Base-by-base conservation (phyloP, 306 rosid species). In the Sophora flavescens region DNA sequence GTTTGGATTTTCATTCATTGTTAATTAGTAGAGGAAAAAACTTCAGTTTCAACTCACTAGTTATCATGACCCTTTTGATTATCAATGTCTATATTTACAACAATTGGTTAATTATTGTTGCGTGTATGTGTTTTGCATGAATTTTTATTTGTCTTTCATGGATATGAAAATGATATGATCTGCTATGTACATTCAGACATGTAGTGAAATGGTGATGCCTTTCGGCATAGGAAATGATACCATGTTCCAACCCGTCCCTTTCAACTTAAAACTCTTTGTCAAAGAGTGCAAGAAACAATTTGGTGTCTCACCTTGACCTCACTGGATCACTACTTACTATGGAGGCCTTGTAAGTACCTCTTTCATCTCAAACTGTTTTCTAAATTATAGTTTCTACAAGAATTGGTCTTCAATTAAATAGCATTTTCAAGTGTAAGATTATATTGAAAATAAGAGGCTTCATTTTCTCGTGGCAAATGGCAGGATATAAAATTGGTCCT, bases 311-410 rank as follows among this genome's bases (percentile, higher is more conserved):
- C 89, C 95, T 77, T 85, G 91, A 0, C 91, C 91, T 9, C 83
- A 89, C 35, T 91, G 90, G 95, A 72, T 80, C 70, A 85, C 89
- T 35, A 81, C 84, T 50, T 88, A 89, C 52, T 89, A 83, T 64
- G 95, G 97, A 52, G 95, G 93, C 68, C 85, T 88, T 61, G 97
- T 89, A 80, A 47, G 95, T 60, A 6, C 2, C 22, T 28, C 61
- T 61, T 66, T 22, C 26, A 45, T 39, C 17, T 39, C 8, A 30
- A 28, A 47, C 0, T 9, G 0, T 33, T 44, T 70, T 70, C 38
- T 30, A 13, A 8, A 35, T 58, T 15, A 4, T 63, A 22, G 11
- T 6, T 56, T 58, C 6, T 14, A 57, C 17, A 47, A 15, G 17
- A 47, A 59, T 58, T 10, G n/a, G 13, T 38, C 1, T 2, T 10